Evolutionary conservation across 805 yeast genomes (phyloP), one percentile per base, ranked within the genome.

Genomic region (Ogataea pilisensis): DNA sequence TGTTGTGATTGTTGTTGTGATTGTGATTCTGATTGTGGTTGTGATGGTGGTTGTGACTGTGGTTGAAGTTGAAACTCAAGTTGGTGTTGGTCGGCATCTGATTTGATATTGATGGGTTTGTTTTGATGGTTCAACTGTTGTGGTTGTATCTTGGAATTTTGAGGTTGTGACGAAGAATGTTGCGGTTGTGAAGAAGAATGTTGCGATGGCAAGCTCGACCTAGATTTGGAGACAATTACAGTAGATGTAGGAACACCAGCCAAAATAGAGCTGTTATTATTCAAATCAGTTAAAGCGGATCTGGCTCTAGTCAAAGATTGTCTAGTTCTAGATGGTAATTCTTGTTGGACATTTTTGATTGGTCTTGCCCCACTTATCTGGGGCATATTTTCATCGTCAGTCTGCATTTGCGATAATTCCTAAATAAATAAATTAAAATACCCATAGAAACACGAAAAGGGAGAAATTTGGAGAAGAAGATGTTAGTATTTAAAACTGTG

Each of bases 331-430:
- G 32, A 34, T 26, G 45, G 18, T 21, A 48, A 21, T 30, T 43
- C 48, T 31, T 37, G 39, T 35, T 11, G 35, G 29, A 27, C 30
- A 27, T 27, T 27, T 26, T 39, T 45, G 18, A 39, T 35, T 27
- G n/a, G 22, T 27, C 49, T 42, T 6, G 41, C 18, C 31, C 50
- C 54, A 26, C 45, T 39, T 29, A 46, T 33, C 27, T 49, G 57
- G 19, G 50, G 55, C 31, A 56, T 46, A 38, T 60, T 60, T 44
- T 60, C 64, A 27, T 58, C 60, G 25, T 58, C 61, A 32, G 55
- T 40, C 41, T 57, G 63, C 54, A 60, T 56, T 33, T 49, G 55
- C 16, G 60, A 51, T 22, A 38, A 40, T 44, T 57, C 58, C 49
- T 42, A 21, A 12, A 27, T 14, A n/a, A 30, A 29, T 33, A 19